phyloP scores from a whole-genome alignment of 1,139 yeast species.

The Geotrichum siamense region DNA sequence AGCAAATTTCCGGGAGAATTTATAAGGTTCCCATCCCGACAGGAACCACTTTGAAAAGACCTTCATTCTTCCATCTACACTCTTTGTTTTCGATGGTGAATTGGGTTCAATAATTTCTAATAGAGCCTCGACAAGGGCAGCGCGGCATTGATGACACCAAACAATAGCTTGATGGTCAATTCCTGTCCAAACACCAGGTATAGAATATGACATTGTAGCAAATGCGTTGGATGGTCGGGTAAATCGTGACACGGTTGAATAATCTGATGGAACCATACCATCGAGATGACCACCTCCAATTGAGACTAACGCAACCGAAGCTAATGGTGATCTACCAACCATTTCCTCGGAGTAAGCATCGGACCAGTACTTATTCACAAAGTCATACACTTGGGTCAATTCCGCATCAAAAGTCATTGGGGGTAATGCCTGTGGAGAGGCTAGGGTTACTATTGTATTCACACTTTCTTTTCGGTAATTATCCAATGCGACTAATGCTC shows the following conservation, averaged over 20 bases:
- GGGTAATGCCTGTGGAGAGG: conserved; percentile 90
- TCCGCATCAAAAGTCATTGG: conserved; percentile 97
- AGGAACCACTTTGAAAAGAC: conserved; percentile 44
- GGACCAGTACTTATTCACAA: conserved; percentile 77
- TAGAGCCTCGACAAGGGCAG: conserved; percentile 51
- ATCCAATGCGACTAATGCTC: conserved; percentile 71
- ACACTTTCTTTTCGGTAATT: conserved; percentile 66
- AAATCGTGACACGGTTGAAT: conserved; percentile 66
- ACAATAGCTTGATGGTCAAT: conserved; percentile 93
- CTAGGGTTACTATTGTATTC: conserved; percentile 76
- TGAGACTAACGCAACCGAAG: conserved; percentile 43
- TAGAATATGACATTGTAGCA: conserved; percentile 75
- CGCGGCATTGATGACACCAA: conserved; percentile 90
- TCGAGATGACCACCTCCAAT: conserved; percentile 90
- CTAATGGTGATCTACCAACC: conserved; percentile 27
- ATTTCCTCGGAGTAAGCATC: conserved; percentile 41
- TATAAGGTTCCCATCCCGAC: conserved; percentile 48
- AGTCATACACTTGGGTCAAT: conserved; percentile 61
- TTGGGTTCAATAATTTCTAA: conserved; percentile 51
- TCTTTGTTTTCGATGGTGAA: conserved; percentile 47
- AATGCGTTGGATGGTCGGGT: conserved; percentile 74
- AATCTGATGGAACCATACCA: conserved; percentile 84
- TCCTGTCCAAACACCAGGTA: conserved; percentile 90
- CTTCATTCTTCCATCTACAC: conserved; percentile 49
- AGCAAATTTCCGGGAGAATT: conserved; percentile 7